A percentile compares a stretch with the other conserved stretches of the same genome.
phyloP scores from a whole-genome alignment of 2,329 filamentous ascomycete genomes.

The Sporothrix mexicana region DNA sequence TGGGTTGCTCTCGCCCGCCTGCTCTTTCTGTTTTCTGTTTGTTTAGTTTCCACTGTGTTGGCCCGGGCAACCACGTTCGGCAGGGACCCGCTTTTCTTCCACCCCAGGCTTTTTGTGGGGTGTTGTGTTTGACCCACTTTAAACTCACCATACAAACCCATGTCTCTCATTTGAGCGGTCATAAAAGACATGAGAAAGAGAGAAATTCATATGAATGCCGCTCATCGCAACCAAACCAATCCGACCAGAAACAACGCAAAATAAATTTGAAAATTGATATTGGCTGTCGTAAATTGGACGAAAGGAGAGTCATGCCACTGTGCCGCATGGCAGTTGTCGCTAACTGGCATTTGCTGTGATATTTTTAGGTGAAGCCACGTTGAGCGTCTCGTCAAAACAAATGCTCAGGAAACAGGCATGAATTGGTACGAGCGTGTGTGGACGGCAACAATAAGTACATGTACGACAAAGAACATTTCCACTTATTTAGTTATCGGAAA shows the following conservation, averaged over 20 bases:
- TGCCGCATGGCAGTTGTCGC: neutral
- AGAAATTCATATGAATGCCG: slow-evolving; percentile 5
- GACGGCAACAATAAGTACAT: no score
- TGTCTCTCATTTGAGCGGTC: no score
- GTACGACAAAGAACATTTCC: no score
- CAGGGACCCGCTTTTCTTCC: slow-evolving; percentile 7
- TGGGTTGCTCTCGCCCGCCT: neutral
- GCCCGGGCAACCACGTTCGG: slow-evolving; percentile 28
- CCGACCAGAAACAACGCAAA: neutral
- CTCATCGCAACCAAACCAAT: slow-evolving; percentile 8
- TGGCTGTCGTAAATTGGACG: neutral
- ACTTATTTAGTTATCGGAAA: no score
- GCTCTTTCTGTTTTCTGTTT: slow-evolving; percentile 28
- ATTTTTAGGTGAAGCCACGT: neutral
- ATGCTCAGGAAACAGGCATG: no score
- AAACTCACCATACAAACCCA: no score
- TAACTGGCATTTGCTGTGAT: neutral
- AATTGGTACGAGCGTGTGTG: no score
- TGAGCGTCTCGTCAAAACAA: no score
- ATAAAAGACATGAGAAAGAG: no score
- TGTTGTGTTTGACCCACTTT: neutral
- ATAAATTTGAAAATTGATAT: neutral
- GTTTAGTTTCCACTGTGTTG: slow-evolving; percentile 23
- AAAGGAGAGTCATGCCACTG: neutral
- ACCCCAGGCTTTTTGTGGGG: neutral